A percentile compares a stretch with the other conserved stretches of the same genome.
Evolutionary conservation across 305 asterid species (phyloP).

Genomic region (Fraxinus latifolia): DNA sequence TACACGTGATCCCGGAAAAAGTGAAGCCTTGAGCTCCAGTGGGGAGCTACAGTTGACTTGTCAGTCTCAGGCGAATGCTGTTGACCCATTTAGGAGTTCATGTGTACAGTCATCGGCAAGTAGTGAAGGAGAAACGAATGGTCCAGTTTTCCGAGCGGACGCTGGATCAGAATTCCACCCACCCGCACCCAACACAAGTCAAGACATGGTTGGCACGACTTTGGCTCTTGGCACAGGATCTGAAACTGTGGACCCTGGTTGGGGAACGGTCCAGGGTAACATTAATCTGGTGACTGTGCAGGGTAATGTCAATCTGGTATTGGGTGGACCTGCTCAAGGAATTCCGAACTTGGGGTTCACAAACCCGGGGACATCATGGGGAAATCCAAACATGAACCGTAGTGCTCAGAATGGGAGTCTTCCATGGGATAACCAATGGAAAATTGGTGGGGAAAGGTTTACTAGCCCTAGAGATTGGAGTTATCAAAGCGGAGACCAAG

Average conservation of each 20-base stretch:
- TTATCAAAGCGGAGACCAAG: constrained; percentile 55
- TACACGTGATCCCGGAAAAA: constrained; percentile 25
- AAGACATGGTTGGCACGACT: constrained; percentile 35
- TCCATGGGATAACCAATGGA: constrained; percentile 69
- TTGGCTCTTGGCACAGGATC: constrained; percentile 30
- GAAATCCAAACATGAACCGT: constrained; percentile 42
- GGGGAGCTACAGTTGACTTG: constrained; percentile 32
- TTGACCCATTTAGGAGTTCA: constrained; percentile 43
- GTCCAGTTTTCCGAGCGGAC: constrained; percentile 38
- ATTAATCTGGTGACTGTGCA: constrained; percentile 60
- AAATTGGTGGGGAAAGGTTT: constrained; percentile 61
- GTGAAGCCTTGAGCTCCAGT: constrained; percentile 30
- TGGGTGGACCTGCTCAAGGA: constrained; percentile 61
- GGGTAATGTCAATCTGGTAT: constrained; percentile 55
- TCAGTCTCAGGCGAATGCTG: constrained; percentile 37
- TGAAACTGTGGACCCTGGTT: constrained; percentile 45
- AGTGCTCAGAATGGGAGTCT: constrained; percentile 46
- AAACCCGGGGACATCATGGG: constrained; percentile 49
- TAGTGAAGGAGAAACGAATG: constrained; percentile 59
- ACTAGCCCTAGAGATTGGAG: constrained; percentile 65
- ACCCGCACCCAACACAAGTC: constrained; percentile 32
- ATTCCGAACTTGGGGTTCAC: constrained; percentile 43
- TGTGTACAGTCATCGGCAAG: constrained; percentile 61
- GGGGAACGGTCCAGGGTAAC: constrained; percentile 57
- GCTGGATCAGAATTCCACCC: constrained; percentile 51